Base-by-base conservation (phyloP, 352 stramenopile genomes). In the Globisporangium nodosum region DNA sequence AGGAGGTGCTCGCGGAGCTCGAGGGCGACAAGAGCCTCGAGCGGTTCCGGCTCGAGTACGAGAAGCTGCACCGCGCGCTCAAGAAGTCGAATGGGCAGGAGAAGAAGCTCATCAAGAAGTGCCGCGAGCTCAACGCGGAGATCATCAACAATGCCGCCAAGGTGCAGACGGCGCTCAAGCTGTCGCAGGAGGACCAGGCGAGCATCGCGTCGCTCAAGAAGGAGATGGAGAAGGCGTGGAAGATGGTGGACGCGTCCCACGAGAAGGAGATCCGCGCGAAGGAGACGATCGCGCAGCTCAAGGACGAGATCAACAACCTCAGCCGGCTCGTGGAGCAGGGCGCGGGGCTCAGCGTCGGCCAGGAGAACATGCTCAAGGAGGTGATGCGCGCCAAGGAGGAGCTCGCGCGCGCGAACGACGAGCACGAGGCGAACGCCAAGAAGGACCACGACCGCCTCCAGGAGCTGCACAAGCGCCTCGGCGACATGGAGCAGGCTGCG, bases 111-210 rank as follows among this genome's bases (percentile, higher is more conserved):
- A 94, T 98, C 51, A 97, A 97, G 63, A 98, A 98, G 63, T 97
- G 92, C 61, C 82, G 88, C 21, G 94, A 98, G 61, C 66, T 98
- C 16, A 98, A 98, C 65, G 86, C 84, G 16, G 93, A 98, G 73
- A 98, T 98, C 57, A 92, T 98, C 54, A 98, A 97, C 74, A 98
- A 98, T 66, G 92, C 91, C 24, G 89, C 92, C 37, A 98, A 98
- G 63, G 91, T 98, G 47, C 90, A 98, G 65, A 97, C 88, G 21
- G 94, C 94, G 20, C 75, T 98, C 35, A 97, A 98, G 69, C 78
- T 98, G 48, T 92, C 90, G 47, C 90, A 98, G 74, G 91, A 98
- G 68, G 90, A 98, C 64, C 85, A 98, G 52, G 83, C 80, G 39
- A 97, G 90, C 56, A 98, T 98, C 65, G 73, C 76, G 27, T 90